Conservation (phyloP, 2,329 filamentous ascomycete genomes). For the Tolypocladium capitatum region DNA sequence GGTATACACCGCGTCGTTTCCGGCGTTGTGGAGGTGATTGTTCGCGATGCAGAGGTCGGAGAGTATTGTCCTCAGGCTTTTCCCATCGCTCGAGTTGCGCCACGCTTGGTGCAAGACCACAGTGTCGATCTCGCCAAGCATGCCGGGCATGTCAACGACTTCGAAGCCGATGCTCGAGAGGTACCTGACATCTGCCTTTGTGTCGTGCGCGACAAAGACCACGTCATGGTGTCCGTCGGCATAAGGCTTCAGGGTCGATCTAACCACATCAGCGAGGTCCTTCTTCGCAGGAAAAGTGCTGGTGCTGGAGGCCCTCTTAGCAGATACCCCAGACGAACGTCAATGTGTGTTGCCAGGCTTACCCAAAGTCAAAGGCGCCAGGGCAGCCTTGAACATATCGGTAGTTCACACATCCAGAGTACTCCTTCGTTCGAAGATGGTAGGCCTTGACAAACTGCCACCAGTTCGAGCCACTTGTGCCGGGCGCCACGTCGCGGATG, state of each 20-base stretch:
- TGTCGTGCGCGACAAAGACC: conserved; percentile 68
- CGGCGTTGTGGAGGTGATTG: conserved; percentile 68
- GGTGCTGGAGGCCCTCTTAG: conserved; percentile 15
- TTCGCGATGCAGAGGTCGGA: conserved; percentile 47
- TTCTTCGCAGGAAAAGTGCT: conserved; percentile 26
- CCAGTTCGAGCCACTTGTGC: conserved; percentile 52
- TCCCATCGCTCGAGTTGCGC: conserved; percentile 35
- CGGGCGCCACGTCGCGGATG: conserved; percentile 42
- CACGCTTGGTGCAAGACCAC: conserved; percentile 54
- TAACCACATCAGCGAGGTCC: conserved; percentile 21
- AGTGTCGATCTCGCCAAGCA: conserved; percentile 61
- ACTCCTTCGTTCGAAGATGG: conserved; percentile 67
- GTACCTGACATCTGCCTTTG: conserved; percentile 53
- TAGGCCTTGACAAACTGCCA: conserved; percentile 49
- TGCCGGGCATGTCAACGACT: conserved; percentile 31
- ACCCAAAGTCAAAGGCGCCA: conserved; percentile 64
- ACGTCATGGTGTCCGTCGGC: conserved; percentile 33
- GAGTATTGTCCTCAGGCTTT: conserved; percentile 49
- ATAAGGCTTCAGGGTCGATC: conserved; percentile 21
- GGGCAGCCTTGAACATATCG: conserved; percentile 62
- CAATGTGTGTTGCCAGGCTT: conserved; percentile 14
- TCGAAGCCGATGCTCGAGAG: conserved; percentile 53
- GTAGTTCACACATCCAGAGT: conserved; percentile 50
- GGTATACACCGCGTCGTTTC: conserved; percentile 76
- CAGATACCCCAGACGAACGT: not conserved